These are phyloP conservation scores for Plenodomus lindquistii DNA, from an alignment of 2,329 filamentous ascomycete genomes.

Conservation along the genomic window DNA sequence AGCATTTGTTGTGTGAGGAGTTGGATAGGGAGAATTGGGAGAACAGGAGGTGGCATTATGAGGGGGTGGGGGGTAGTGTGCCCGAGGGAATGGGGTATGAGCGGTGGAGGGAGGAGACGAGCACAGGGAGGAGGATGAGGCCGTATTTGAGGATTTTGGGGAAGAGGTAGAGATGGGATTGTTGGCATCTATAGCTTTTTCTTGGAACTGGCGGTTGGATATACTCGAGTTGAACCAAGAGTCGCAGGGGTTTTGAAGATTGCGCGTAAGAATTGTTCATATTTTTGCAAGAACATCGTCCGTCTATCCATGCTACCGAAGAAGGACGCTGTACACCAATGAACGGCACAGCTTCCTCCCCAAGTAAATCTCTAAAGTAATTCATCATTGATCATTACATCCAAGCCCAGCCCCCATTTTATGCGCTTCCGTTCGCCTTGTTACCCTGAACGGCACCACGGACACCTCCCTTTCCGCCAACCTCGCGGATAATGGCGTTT, in stretches of 20 bases:
- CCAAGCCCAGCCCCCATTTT: neutral
- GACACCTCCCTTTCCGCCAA: slow-evolving; percentile 79
- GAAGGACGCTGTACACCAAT: neutral
- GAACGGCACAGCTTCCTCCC: neutral
- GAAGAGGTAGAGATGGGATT: slow-evolving; percentile 17
- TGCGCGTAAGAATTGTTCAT: no score
- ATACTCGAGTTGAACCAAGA: no score
- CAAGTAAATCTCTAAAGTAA: neutral
- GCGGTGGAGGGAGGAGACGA: slow-evolving; percentile 24
- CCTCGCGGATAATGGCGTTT: slow-evolving; percentile 79
- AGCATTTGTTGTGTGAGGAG: slow-evolving; percentile 43
- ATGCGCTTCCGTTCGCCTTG: slow-evolving; percentile 40
- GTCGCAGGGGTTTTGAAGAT: no score
- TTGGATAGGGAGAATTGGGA: slow-evolving; percentile 45
- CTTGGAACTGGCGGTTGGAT: no score
- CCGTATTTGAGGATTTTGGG: slow-evolving; percentile 24
- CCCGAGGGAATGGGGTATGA: slow-evolving; percentile 20
- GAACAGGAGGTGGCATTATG: slow-evolving; percentile 41
- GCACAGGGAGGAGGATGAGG: slow-evolving; percentile 27
- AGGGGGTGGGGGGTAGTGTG: slow-evolving; percentile 9
- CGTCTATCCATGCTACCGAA: slow-evolving; percentile 1
- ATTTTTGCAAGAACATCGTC: no score
- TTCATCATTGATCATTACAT: slow-evolving; percentile 2
- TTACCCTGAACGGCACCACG: slow-evolving; percentile 34
- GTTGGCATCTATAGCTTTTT: neutral